Conservation (phyloP, 352 stramenopile species). For the Globisporangium megalacanthum region DNA sequence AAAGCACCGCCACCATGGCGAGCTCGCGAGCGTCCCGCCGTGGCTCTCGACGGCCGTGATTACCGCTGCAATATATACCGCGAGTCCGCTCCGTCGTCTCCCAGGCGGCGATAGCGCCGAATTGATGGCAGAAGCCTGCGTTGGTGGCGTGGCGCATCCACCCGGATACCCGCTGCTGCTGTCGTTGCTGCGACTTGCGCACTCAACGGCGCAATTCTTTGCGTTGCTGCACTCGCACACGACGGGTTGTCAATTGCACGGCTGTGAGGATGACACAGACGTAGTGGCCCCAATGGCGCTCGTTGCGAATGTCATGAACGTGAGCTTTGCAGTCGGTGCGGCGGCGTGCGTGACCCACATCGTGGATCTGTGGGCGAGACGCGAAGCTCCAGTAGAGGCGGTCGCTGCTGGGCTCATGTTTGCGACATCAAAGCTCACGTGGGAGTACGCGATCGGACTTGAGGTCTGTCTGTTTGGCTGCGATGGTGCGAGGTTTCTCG, state of each 20-base stretch:
- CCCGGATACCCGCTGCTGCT: constrained; percentile 91
- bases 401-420: constrained; percentile 41
- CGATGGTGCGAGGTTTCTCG: background rate
- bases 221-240: background rate
- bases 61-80: constrained; percentile 16
- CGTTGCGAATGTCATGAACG: constrained; percentile 35
- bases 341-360: constrained; percentile 30
- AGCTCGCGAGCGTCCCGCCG: background rate
- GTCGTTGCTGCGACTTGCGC: constrained; percentile 35
- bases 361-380: constrained; percentile 24
- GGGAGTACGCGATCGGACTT: constrained; percentile 84
- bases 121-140: constrained; percentile 89
- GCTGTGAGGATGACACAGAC: background rate
- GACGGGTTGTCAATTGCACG: background rate
- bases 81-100: constrained; percentile 22
- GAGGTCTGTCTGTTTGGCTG: constrained; percentile 18
- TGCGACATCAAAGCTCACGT: constrained; percentile 84
- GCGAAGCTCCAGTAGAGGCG: constrained; percentile 16
- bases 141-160: constrained; percentile 87
- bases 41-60: constrained; percentile 25
- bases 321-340: constrained; percentile 20
- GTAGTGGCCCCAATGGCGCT: constrained; percentile 18
- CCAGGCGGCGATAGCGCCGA: constrained; percentile 86
- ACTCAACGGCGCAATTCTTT: constrained; percentile 1
- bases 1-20: background rate